A percentile compares a stretch with the other conserved stretches of the same genome.
Evolutionary conservation across 2,329 filamentous ascomycete species (phyloP).

Genomic region (Diaporthe citrichinensis): DNA sequence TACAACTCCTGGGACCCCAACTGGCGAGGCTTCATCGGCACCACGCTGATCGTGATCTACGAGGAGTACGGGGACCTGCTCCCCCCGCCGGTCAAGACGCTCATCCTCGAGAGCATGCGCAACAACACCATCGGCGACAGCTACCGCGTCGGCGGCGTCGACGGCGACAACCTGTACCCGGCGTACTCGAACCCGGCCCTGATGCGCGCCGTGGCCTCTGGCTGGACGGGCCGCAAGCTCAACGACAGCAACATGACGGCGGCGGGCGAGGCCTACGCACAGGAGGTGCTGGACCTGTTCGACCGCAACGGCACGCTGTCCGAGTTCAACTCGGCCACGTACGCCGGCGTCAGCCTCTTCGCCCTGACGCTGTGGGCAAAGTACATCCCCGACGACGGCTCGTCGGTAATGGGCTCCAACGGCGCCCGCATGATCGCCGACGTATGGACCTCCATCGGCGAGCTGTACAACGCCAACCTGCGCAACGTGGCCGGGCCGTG

Average conservation of each 20-base stretch:
- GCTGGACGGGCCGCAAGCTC: conserved; percentile 69
- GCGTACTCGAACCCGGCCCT: conserved; percentile 72
- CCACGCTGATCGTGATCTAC: conserved; percentile 69
- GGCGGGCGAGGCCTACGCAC: conserved; percentile 69
- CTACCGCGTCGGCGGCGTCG: conserved; percentile 72
- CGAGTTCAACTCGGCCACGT: conserved; percentile 75
- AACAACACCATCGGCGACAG: conserved; percentile 71
- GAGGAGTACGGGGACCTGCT: conserved; percentile 70
- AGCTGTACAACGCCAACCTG: conserved; percentile 71
- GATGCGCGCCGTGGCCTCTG: conserved; percentile 73
- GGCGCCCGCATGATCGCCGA: conserved; percentile 65
- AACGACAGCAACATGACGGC: conserved; percentile 71
- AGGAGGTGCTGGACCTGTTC: conserved; percentile 70
- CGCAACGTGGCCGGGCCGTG: conserved; percentile 75
- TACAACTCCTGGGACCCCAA: conserved; percentile 75
- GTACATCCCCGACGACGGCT: conserved; percentile 62
- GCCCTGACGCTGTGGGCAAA: conserved; percentile 72
- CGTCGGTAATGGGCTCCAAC: conserved; percentile 67
- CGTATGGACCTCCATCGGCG: conserved; percentile 66
- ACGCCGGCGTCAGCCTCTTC: conserved; percentile 72
- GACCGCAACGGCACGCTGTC: conserved; percentile 68
- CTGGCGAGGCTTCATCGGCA: conserved; percentile 75
- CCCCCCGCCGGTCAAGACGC: conserved; percentile 51
- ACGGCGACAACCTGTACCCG: conserved; percentile 73
- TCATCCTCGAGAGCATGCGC: conserved; percentile 67